These are phyloP conservation scores for Juglanconis sp. DNA, from an alignment of 2,329 filamentous ascomycete genomes.

Conservation along the genomic window DNA sequence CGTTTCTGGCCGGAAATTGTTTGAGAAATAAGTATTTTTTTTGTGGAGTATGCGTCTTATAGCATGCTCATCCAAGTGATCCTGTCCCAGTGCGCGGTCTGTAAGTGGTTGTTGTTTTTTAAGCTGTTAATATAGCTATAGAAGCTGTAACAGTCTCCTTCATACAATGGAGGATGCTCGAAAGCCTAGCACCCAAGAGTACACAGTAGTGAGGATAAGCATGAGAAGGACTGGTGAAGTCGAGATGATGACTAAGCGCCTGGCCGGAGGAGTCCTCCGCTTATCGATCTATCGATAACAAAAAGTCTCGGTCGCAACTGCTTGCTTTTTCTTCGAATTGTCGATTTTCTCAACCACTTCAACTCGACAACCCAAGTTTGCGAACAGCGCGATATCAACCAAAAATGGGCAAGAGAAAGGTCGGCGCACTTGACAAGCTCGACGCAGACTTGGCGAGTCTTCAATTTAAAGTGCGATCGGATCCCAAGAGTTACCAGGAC, in stretches of 20 bases:
- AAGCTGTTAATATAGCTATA: too few species aligned
- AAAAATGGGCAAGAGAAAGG: conserved; percentile 79
- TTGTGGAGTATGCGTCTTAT: too few species aligned
- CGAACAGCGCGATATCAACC: conserved; percentile 20
- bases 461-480: conserved; percentile 86
- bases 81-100: too few species aligned
- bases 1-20: too few species aligned
- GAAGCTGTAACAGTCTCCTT: too few species aligned
- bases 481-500: conserved; percentile 81
- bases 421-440: conserved; percentile 90
- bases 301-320: not conserved
- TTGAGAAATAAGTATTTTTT: too few species aligned
- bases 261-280: not conserved
- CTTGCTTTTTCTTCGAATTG: conserved; percentile 3
- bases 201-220: too few species aligned
- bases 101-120: too few species aligned
- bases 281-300: not conserved
- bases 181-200: too few species aligned
- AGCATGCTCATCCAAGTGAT: not conserved
- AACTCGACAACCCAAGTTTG: not conserved
- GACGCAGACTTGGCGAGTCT: conserved; percentile 87
- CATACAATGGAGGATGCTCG: too few species aligned
- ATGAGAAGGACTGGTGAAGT: not conserved
- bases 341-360: not conserved
- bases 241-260: not conserved